A percentile compares a stretch with the other conserved stretches of the same genome.
Conservation (phyloP, 2,329 filamentous ascomycete genomes). For the Paecilomyces dactylethromorphus region DNA sequence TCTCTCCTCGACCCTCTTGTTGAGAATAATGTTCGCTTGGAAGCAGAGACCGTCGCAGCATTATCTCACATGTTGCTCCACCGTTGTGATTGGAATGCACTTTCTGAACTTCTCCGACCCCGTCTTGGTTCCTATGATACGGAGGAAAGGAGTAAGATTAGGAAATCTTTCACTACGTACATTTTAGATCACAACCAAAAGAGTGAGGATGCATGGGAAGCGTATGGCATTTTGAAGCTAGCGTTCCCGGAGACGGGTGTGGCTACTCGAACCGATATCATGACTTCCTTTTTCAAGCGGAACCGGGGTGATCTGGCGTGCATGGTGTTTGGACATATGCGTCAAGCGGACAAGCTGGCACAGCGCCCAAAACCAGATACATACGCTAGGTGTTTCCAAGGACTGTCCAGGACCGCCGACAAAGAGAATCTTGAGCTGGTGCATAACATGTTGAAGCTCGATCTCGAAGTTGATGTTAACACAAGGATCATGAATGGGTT, state of each 20-base stretch:
- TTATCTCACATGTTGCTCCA: slow-evolving; percentile 69
- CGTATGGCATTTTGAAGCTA: slow-evolving; percentile 52
- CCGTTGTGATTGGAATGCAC: slow-evolving; percentile 69
- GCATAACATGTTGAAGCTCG: slow-evolving; percentile 92
- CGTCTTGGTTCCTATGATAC: slow-evolving; percentile 36
- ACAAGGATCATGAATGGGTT: slow-evolving; percentile 76
- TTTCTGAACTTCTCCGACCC: slow-evolving; percentile 75
- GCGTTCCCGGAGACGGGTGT: slow-evolving; percentile 59
- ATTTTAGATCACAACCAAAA: slow-evolving; percentile 56
- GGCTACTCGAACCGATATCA: slow-evolving; percentile 61
- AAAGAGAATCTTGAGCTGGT: slow-evolving; percentile 64
- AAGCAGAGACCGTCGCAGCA: slow-evolving; percentile 65
- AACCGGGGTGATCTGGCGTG: slow-evolving; percentile 76
- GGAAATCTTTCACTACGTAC: slow-evolving; percentile 60
- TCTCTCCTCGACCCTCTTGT: slow-evolving; percentile 68
- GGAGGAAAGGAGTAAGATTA: slow-evolving; percentile 61
- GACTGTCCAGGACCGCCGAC: slow-evolving; percentile 58
- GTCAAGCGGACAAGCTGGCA: slow-evolving; percentile 58
- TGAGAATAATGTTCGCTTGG: slow-evolving; percentile 61
- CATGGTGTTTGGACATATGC: slow-evolving; percentile 89
- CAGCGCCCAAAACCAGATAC: slow-evolving; percentile 65
- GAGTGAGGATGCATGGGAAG: slow-evolving; percentile 57
- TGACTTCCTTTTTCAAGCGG: slow-evolving; percentile 75
- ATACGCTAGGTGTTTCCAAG: slow-evolving; percentile 72
- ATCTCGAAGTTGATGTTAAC: slow-evolving; percentile 68